Conservation (phyloP, 2,329 filamentous ascomycete species). For the Myriosclerotinia scirpicola region DNA sequence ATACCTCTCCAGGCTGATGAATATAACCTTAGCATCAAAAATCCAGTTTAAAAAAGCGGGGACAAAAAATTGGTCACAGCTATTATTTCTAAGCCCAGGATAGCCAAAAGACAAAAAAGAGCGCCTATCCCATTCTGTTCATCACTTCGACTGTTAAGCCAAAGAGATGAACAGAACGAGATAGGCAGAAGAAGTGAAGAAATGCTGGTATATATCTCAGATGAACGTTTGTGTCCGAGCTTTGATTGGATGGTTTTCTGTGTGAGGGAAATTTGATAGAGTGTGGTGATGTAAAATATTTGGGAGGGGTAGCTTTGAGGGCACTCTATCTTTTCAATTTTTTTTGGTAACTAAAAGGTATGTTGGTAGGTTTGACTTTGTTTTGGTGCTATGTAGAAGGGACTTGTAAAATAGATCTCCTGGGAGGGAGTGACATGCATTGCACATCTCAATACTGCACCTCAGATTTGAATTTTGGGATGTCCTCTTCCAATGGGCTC, state of each 20-base stretch:
- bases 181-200: neutral
- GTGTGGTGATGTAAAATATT: neutral
- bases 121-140: neutral
- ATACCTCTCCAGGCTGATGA: no score
- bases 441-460: no score
- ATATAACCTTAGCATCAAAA: no score
- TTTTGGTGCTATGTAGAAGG: no score
- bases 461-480: no score
- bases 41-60: no score
- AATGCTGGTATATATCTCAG: neutral
- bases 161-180: neutral
- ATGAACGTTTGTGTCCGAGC: neutral
- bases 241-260: neutral
- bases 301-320: neutral
- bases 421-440: no score
- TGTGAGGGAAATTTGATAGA: no score
- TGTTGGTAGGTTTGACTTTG: neutral
- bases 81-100: no score
- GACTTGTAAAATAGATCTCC: no score
- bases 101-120: neutral
- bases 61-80: no score
- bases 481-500: no score
- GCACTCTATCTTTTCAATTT: neutral
- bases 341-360: neutral
- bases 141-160: neutral